Percentiles rank a stretch among this genome's conserved stretches.
Conservation (phyloP, 345 rosid genomes). For the Brassica juncea region DNA sequence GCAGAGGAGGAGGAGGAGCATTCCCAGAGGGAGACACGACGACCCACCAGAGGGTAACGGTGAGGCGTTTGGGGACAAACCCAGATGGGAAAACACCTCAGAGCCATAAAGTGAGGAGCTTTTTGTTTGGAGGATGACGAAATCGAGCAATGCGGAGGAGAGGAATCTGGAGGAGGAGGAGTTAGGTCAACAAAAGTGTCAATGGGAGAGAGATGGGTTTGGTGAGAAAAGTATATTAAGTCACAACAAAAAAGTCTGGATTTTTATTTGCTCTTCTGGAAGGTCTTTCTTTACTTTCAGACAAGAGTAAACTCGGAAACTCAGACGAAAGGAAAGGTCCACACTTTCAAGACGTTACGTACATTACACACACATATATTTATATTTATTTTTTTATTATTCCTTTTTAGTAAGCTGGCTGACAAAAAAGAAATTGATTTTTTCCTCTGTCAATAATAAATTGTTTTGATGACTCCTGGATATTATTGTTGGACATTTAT, state of each 20-base stretch:
- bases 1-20: constrained; percentile 43
- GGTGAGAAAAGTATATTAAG: constrained; percentile 32
- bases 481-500: neutral
- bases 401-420: neutral
- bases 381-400: neutral
- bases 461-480: constrained; percentile 18
- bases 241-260: constrained; percentile 21
- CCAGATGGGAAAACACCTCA: constrained; percentile 58
- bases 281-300: constrained; percentile 1
- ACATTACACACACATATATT: constrained; percentile 20
- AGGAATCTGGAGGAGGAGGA: constrained; percentile 8
- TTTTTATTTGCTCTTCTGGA: constrained; percentile 11
- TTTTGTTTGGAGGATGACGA: neutral
- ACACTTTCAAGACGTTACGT: constrained; percentile 39
- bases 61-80: constrained; percentile 46
- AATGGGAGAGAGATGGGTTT: constrained; percentile 12
- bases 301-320: constrained; percentile 30
- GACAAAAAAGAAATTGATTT: constrained; percentile 17
- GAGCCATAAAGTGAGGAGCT: constrained; percentile 53
- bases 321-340: constrained; percentile 38
- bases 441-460: constrained; percentile 2
- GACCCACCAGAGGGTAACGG: constrained; percentile 41
- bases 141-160: constrained; percentile 22
- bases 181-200: constrained; percentile 33
- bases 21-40: constrained; percentile 51